Evolutionary conservation across 1,139 yeast species (phyloP).

Genomic region (Lodderomyces theae): DNA sequence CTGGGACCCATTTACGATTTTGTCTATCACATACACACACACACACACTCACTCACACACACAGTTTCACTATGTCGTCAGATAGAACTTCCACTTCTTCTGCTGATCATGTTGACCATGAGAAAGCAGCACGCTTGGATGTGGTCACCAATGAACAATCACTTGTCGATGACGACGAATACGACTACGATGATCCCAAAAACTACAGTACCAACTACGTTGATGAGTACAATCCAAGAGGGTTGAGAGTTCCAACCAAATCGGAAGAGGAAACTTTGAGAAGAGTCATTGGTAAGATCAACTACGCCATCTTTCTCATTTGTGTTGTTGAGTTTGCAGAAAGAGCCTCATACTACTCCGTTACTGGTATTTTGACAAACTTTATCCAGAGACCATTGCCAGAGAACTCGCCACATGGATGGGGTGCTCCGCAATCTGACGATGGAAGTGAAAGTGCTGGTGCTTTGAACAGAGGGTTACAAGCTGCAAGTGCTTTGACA

Average conservation of each 20-base stretch:
- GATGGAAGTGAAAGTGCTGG: slow-evolving; percentile 43
- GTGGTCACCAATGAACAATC: slow-evolving; percentile 2
- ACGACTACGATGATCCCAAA: slow-evolving; percentile 36
- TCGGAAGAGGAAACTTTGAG: slow-evolving; percentile 48
- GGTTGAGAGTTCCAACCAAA: slow-evolving; percentile 34
- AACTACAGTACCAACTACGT: slow-evolving; percentile 26
- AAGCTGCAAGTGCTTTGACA: slow-evolving; percentile 39
- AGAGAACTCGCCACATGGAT: slow-evolving; percentile 47
- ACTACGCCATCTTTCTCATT: slow-evolving; percentile 28
- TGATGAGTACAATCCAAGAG: slow-evolving; percentile 34
- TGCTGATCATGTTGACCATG: not conserved
- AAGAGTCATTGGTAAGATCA: slow-evolving; percentile 30
- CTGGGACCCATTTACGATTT: not conserved
- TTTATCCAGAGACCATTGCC: slow-evolving; percentile 51
- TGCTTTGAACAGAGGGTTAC: slow-evolving; percentile 44
- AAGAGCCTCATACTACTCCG: slow-evolving; percentile 46
- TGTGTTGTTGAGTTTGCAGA: slow-evolving; percentile 47
- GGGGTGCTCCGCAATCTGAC: slow-evolving; percentile 37
- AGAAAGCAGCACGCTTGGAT: slow-evolving; percentile 1
- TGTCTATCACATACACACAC: not conserved
- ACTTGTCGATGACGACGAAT: slow-evolving; percentile 4
- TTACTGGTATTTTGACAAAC: slow-evolving; percentile 40
- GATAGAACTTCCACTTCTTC: not conserved
- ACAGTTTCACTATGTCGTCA: no score
- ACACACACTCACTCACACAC: no score